Evolutionary conservation across 257 asterid species (phyloP).

Genomic region (Capsicum pubescens): DNA sequence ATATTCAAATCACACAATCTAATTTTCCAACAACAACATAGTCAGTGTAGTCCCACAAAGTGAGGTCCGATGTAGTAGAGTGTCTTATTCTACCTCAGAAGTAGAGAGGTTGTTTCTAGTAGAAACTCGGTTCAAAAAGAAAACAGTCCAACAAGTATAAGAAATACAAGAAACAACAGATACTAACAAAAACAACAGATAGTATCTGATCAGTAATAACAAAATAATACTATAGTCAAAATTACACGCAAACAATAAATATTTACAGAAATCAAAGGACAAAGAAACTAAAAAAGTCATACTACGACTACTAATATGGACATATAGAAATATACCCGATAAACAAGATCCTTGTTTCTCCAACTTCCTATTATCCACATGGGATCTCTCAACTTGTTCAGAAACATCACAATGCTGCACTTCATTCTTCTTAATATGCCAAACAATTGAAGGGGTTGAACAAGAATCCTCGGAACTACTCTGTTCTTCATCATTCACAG

Average conservation of each 20-base stretch:
- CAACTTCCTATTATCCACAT: constrained; percentile 46
- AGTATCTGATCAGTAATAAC: too few relatives aligned
- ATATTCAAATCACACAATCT: neutral
- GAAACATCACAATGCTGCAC: constrained; percentile 36
- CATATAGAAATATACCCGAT: constrained; percentile 49
- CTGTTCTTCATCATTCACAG: constrained; percentile 48
- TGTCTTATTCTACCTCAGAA: neutral
- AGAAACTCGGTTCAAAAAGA: neutral
- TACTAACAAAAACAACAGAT: neutral
- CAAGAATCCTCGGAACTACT: constrained; percentile 54
- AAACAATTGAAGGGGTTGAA: constrained; percentile 49
- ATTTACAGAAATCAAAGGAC: neutral
- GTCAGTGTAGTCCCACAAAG: neutral
- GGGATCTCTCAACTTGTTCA: constrained; percentile 44
- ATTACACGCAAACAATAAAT: neutral
- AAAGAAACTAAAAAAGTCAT: neutral
- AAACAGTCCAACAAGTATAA: neutral
- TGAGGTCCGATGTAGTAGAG: neutral
- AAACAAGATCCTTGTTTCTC: constrained; percentile 59
- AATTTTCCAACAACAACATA: neutral
- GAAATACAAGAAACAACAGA: neutral
- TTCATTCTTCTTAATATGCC: constrained; percentile 45
- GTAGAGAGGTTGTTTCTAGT: neutral
- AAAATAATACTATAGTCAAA: too few relatives aligned
- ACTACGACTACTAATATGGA: neutral